Conservation (phyloP, 495 filamentous ascomycete species). For the Sphaerosporella brunnea region DNA sequence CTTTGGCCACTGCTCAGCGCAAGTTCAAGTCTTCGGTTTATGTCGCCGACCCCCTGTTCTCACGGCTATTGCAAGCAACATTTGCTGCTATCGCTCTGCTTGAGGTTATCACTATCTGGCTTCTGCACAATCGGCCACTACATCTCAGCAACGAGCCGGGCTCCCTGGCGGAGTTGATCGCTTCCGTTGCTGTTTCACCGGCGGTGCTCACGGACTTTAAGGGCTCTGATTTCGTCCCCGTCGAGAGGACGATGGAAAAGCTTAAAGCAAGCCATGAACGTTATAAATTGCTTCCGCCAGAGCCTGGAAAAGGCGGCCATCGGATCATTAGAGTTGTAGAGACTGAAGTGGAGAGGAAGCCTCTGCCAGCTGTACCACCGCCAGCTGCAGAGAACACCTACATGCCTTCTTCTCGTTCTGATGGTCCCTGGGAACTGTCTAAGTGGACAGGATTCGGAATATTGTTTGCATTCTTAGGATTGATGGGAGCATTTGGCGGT, state of each 20-base stretch:
- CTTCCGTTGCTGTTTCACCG: background rate
- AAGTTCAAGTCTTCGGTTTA: background rate
- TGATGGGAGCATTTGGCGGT: background rate
- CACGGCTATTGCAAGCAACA: background rate
- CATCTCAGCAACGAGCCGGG: background rate
- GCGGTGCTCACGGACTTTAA: background rate
- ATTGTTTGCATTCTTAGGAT: background rate
- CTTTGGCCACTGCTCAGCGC: background rate
- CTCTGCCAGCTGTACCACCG: background rate
- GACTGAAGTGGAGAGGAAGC: constrained; percentile 1
- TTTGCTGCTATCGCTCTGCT: background rate
- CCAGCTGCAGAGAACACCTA: too few relatives aligned
- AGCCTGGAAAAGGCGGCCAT: background rate
- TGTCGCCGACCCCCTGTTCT: background rate
- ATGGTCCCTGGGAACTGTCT: background rate
- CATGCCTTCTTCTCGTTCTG: too few relatives aligned
- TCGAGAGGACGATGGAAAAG: background rate
- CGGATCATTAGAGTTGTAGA: background rate
- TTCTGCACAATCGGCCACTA: background rate
- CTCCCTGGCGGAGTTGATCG: background rate
- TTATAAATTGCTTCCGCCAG: background rate
- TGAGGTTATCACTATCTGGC: background rate
- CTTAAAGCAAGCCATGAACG: background rate
- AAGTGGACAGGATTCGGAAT: background rate
- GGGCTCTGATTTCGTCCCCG: background rate